These are phyloP conservation scores for Petunia secreta DNA, from an alignment of 257 asterid species.

Conservation along the genomic window DNA sequence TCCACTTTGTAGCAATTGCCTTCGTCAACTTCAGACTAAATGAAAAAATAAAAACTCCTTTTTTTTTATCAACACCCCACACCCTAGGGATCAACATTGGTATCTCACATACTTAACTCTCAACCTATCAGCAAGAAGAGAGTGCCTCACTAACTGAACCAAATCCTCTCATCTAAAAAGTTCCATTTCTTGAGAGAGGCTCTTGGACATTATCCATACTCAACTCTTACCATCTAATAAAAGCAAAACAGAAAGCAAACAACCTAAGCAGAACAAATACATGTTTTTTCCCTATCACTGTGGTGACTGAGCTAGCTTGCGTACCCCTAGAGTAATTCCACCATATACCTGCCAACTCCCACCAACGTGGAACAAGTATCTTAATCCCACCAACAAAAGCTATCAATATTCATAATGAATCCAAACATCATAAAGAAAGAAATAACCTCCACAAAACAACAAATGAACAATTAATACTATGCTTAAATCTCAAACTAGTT, in stretches of 20 bases:
- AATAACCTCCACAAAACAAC: neutral
- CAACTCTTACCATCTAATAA: neutral
- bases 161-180: slow-evolving; percentile 12
- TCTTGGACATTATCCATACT: neutral
- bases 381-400: neutral
- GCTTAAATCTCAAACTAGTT: neutral
- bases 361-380: neutral
- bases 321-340: no score
- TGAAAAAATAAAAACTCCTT: neutral
- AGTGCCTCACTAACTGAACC: neutral
- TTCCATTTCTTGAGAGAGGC: neutral
- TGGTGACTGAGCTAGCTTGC: no score
- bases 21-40: neutral
- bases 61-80: neutral
- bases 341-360: no score
- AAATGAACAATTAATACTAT: neutral
- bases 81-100: slow-evolving; percentile 3
- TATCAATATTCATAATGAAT: neutral
- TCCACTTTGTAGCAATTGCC: neutral
- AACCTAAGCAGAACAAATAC: neutral
- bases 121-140: neutral
- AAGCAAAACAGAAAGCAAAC: neutral
- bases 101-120: neutral
- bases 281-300: no score
- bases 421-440: neutral